Evolutionary conservation across 169 alveolate genomes (phyloP).

Genomic region (Plasmodium ovale): DNA sequence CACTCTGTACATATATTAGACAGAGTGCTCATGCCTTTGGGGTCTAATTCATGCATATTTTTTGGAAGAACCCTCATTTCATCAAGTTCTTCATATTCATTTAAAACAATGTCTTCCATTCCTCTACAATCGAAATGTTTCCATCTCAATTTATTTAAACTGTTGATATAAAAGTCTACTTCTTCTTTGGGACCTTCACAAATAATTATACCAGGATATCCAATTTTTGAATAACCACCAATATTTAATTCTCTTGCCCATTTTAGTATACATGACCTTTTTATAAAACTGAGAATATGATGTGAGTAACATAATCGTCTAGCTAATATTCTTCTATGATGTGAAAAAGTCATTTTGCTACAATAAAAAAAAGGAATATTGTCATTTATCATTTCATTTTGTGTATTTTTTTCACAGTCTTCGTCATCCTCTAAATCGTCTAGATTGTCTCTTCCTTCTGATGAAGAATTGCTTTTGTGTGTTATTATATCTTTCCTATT

Average conservation of each 20-base stretch:
- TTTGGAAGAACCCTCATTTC: slow-evolving; percentile 77
- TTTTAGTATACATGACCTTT: slow-evolving; percentile 76
- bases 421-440: neutral
- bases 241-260: slow-evolving; percentile 83
- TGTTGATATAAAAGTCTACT: slow-evolving; percentile 78
- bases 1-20: slow-evolving; percentile 78
- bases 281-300: slow-evolving; percentile 78
- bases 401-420: neutral
- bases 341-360: slow-evolving; percentile 14
- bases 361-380: slow-evolving; percentile 10
- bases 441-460: slow-evolving; percentile 22
- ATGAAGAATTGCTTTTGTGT: slow-evolving; percentile 10
- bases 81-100: slow-evolving; percentile 61
- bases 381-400: neutral
- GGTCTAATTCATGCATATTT: slow-evolving; percentile 76
- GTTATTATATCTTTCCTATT: neutral
- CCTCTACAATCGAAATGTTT: slow-evolving; percentile 83
- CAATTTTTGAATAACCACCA: slow-evolving; percentile 84
- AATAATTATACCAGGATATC: slow-evolving; percentile 83
- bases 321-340: slow-evolving; percentile 34
- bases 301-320: slow-evolving; percentile 80
- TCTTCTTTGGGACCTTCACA: slow-evolving; percentile 83
- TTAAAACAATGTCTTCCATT: slow-evolving; percentile 63
- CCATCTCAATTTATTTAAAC: slow-evolving; percentile 83
- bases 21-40: slow-evolving; percentile 79